Percentiles rank a stretch among this genome's conserved stretches.
Evolutionary conservation across 1,284 basidiomycete species (phyloP).

Genomic region (Fomitopsis schrenkii): DNA sequence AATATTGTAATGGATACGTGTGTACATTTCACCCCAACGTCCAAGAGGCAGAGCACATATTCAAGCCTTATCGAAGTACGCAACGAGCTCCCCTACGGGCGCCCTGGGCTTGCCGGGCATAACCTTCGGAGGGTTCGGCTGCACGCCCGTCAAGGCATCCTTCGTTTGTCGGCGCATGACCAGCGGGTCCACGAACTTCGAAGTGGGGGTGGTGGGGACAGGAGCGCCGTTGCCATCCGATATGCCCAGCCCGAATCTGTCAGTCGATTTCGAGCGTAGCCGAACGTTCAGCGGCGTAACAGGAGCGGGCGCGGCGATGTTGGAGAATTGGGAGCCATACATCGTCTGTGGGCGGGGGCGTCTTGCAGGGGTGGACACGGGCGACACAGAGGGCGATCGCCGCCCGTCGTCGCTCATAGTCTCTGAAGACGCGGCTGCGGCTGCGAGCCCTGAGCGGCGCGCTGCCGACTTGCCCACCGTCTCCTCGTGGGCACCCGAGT

Average conservation of each 20-base stretch:
- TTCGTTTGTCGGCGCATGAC: constrained; percentile 60
- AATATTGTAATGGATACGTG: neutral
- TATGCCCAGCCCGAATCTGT: constrained; percentile 34
- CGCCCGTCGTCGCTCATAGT: constrained; percentile 1
- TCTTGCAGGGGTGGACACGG: constrained; percentile 6
- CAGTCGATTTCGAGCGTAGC: constrained; percentile 51
- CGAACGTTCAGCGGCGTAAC: constrained; percentile 39
- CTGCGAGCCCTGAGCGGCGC: constrained; percentile 20
- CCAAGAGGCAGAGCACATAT: neutral
- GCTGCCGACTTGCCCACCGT: constrained; percentile 58
- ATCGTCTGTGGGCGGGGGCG: constrained; percentile 28
- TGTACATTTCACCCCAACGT: neutral
- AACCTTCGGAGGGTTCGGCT: constrained; percentile 28
- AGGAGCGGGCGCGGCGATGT: constrained; percentile 25
- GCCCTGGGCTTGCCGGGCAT: constrained; percentile 53
- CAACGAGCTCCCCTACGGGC: constrained; percentile 72
- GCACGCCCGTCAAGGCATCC: constrained; percentile 38
- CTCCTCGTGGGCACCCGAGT: constrained; percentile 44
- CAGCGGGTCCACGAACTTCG: constrained; percentile 71
- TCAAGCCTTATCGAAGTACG: constrained; percentile 66
- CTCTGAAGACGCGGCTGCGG: constrained; percentile 21
- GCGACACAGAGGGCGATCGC: constrained; percentile 15
- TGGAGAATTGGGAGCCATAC: constrained; percentile 22
- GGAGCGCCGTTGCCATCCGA: constrained; percentile 18
- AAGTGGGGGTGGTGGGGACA: constrained; percentile 19